A percentile compares a stretch with the other conserved stretches of the same genome.
These are phyloP conservation scores for Debaryomycetaceae sp. DNA, from an alignment of 1,139 yeast species.

Conservation along the genomic window DNA sequence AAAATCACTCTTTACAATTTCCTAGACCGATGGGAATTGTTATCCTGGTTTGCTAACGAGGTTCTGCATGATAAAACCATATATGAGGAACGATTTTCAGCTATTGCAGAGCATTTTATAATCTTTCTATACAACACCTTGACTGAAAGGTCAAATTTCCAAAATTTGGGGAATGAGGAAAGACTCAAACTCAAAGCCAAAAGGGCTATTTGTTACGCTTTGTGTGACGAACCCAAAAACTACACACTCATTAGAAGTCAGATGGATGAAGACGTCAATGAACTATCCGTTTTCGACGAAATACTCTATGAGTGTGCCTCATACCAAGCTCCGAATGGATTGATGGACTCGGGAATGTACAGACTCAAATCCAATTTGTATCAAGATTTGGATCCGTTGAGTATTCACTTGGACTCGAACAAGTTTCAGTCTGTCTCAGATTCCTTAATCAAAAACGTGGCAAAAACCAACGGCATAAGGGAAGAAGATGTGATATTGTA, in stretches of 20 bases:
- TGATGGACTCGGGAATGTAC: slow-evolving; percentile 40
- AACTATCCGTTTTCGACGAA: slow-evolving; percentile 34
- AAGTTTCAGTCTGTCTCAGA: slow-evolving; percentile 34
- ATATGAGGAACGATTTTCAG: slow-evolving; percentile 55
- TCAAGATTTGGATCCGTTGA: slow-evolving; percentile 36
- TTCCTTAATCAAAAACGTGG: slow-evolving; percentile 23
- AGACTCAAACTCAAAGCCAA: slow-evolving; percentile 22
- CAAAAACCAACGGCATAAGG: slow-evolving; percentile 26
- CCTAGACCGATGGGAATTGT: slow-evolving; percentile 60
- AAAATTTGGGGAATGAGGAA: slow-evolving; percentile 21
- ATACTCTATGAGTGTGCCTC: slow-evolving; percentile 38
- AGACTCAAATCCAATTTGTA: slow-evolving; percentile 41
- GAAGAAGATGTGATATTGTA: slow-evolving; percentile 40
- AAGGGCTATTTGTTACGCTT: slow-evolving; percentile 40
- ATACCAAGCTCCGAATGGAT: slow-evolving; percentile 38
- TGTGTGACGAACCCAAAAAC: slow-evolving; percentile 52
- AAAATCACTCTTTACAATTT: slow-evolving; percentile 42
- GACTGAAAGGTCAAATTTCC: slow-evolving; percentile 51
- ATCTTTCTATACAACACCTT: slow-evolving; percentile 54
- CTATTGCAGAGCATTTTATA: slow-evolving; percentile 52
- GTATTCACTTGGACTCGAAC: slow-evolving; percentile 30
- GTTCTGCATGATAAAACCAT: slow-evolving; percentile 36
- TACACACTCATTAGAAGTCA: slow-evolving; percentile 46
- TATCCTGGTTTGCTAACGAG: slow-evolving; percentile 48
- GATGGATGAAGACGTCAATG: slow-evolving; percentile 33